These are phyloP conservation scores for Globisporangium cederbergense DNA, from an alignment of 352 stramenopile genomes.

Conservation along the genomic window DNA sequence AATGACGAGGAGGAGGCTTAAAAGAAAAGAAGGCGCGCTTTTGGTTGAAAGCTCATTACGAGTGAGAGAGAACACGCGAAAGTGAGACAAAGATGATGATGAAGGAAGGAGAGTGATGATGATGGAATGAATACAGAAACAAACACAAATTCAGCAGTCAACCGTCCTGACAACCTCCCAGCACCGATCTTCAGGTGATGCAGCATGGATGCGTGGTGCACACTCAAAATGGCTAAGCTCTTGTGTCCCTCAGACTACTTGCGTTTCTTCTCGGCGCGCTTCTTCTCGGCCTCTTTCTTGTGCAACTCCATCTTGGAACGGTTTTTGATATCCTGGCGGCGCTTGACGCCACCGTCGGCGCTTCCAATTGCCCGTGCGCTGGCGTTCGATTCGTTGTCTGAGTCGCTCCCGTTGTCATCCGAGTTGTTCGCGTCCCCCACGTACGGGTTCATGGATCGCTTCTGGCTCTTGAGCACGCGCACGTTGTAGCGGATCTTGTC, in stretches of 20 bases:
- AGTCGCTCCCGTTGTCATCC: slow-evolving; percentile 23
- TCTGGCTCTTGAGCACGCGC: slow-evolving; percentile 42
- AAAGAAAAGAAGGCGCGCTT: not conserved
- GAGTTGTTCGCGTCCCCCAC: slow-evolving; percentile 20
- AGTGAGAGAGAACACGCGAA: not conserved
- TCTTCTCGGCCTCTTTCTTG: slow-evolving; percentile 51
- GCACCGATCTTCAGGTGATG: not conserved
- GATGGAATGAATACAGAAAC: not conserved
- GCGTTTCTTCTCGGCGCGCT: slow-evolving; percentile 34
- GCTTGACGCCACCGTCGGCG: slow-evolving; percentile 30
- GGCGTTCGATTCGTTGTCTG: slow-evolving; percentile 17
- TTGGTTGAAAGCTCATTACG: too few relatives aligned
- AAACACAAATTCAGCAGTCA: not conserved
- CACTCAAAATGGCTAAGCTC: not conserved
- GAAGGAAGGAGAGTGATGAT: not conserved
- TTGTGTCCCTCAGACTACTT: slow-evolving; percentile 14
- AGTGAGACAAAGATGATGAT: not conserved
- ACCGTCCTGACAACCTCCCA: too few relatives aligned
- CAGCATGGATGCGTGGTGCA: not conserved
- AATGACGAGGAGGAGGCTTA: slow-evolving; percentile 40
- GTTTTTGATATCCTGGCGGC: slow-evolving; percentile 66
- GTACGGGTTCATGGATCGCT: slow-evolving; percentile 69
- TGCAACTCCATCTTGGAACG: slow-evolving; percentile 55
- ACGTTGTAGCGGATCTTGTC: slow-evolving; percentile 79
- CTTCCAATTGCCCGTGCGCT: slow-evolving; percentile 1